Evolutionary conservation across 192 early-diverging fungal species (phyloP), one percentile per base, ranked within the genome.

Genomic region (Geranomyces michiganensis): DNA sequence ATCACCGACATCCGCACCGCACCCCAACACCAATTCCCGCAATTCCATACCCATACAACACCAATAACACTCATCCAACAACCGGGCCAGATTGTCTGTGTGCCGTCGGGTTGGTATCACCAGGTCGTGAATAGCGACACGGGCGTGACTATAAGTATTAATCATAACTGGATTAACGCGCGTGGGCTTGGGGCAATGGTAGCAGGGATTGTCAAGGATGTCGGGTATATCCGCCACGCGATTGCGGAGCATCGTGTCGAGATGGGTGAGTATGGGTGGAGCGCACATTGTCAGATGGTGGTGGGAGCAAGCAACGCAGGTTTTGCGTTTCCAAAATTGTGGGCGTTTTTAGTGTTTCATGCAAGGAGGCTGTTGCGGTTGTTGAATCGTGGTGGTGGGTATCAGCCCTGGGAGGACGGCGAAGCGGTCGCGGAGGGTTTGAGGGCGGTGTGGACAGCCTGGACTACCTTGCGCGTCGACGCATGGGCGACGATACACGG

Each of bases 161-260:
- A 72, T 27, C 70, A 72, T 36, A 72, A 72, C 36, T 72, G 70
- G 70, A 31, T n/a, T 48, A 72, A 72, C 62, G 70, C 70, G 14
- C 41, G 27, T 48, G 64, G 51, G 30, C 26, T 72, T 7, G 24
- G 7, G 9, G n/a, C 41, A 13, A 49, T 72, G n/a, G 22, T 30
- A 8, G 61, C 26, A 8, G 26, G 29, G 17, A 30, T 72, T 21
- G 60, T 2, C 9, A 36, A 8, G 15, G 70, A 72, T 55, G 19
- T 72, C 45, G 47, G 15, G 17, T 15, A 49, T 4, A 72, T 72
- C 26, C 60, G 51, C 17, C 29, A 53, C 12, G 29, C 62, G 27
- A 72, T 72, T 36, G 70, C 45, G 44, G 70, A 72, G 48, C 62
- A 64, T 64, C 45, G 61, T 22, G 62, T 32, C 5, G 61, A 72